Conservation (phyloP, 2,329 filamentous ascomycete species). For the Trichoderma lentiforme region DNA sequence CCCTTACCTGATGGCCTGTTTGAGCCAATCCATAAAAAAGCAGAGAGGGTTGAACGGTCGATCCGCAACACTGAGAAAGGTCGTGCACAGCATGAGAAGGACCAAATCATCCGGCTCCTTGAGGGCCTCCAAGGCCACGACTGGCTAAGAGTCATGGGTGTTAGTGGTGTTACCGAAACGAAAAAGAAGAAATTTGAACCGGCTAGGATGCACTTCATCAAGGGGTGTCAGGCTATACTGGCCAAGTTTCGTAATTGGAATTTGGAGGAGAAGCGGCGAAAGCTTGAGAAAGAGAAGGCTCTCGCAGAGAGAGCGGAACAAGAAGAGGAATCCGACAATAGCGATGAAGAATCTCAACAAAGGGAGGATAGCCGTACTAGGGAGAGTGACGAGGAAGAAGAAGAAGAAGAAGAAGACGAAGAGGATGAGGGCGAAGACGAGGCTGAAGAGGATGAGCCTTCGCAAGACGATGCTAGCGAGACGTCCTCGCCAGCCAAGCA, state of each 20-base stretch:
- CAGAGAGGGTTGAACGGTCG: slow-evolving; percentile 58
- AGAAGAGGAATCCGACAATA: slow-evolving; percentile 36
- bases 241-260: slow-evolving; percentile 88
- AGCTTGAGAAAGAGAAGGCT: slow-evolving; percentile 67
- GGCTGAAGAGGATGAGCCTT: slow-evolving; percentile 26
- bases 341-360: slow-evolving; percentile 24
- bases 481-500: slow-evolving; percentile 58
- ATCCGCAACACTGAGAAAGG: slow-evolving; percentile 63
- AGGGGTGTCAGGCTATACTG: slow-evolving; percentile 75
- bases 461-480: slow-evolving; percentile 57
- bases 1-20: slow-evolving; percentile 56
- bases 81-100: slow-evolving; percentile 63
- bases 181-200: slow-evolving; percentile 85
- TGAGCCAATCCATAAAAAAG: slow-evolving; percentile 53
- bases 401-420: slow-evolving; percentile 42
- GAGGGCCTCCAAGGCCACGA: slow-evolving; percentile 86
- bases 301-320: slow-evolving; percentile 33
- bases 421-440: slow-evolving; percentile 18
- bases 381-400: slow-evolving; percentile 21
- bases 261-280: slow-evolving; percentile 81
- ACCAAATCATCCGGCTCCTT: slow-evolving; percentile 63
- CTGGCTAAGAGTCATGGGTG: slow-evolving; percentile 89
- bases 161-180: slow-evolving; percentile 78
- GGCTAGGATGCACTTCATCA: slow-evolving; percentile 80
- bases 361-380: slow-evolving; percentile 31